phyloP scores from a whole-genome alignment of 2,329 filamentous ascomycete species.

The Emmonsia crescens region DNA sequence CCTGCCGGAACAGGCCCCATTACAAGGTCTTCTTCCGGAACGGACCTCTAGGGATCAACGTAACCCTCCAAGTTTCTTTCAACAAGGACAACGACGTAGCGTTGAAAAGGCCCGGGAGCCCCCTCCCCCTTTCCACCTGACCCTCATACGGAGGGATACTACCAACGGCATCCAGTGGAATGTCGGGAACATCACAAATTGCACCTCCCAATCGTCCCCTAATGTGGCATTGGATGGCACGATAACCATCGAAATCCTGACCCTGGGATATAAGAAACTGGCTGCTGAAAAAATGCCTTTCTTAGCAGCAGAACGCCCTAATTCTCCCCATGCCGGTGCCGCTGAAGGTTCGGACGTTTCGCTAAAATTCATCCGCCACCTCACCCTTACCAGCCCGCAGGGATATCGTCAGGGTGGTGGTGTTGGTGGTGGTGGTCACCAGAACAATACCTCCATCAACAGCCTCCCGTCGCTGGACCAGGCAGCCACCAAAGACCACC shows the following conservation, averaged over 20 bases:
- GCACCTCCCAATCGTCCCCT: constrained; percentile 4
- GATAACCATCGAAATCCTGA: constrained; percentile 46
- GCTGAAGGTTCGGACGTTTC: constrained; percentile 3
- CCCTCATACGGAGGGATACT: constrained; percentile 64
- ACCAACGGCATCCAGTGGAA: constrained; percentile 63
- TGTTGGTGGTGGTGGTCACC: neutral
- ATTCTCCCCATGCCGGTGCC: neutral
- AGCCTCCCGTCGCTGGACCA: neutral
- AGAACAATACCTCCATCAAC: neutral
- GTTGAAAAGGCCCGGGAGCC: neutral
- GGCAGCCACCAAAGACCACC: neutral
- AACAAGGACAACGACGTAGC: neutral
- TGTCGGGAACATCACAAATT: constrained; percentile 50
- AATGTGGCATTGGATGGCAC: constrained; percentile 15
- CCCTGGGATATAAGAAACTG: constrained; percentile 51
- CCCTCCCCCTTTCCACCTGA: constrained; percentile 30
- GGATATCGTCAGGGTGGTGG: neutral
- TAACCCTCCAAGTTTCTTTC: neutral
- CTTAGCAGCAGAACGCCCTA: constrained; percentile 13
- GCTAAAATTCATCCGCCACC: constrained; percentile 10
- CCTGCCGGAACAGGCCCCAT: too few species aligned
- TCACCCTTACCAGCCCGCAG: constrained; percentile 9
- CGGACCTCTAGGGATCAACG: neutral
- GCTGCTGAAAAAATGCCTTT: constrained; percentile 23
- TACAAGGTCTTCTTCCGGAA: neutral